Evolutionary conservation across 768 basidiomycete species (phyloP), one percentile per base, ranked within the genome.

Genomic region (Rhodosporidiobolus odoratus): DNA sequence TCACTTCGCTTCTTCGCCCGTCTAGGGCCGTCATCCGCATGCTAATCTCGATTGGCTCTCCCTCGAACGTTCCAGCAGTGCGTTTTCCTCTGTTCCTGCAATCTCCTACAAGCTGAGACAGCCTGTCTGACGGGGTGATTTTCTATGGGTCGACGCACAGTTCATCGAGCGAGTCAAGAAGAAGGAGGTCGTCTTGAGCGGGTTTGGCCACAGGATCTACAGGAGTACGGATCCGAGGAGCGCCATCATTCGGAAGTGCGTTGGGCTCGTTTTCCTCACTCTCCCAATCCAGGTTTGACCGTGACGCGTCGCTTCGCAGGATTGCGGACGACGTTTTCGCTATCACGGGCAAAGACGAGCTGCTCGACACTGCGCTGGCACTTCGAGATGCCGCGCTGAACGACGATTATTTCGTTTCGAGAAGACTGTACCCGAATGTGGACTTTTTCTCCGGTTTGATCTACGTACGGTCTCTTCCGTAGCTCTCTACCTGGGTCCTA

Each of bases 161-260:
- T 95, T 91, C 79, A 81, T 95, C 56, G 90, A 90, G 72, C 87
- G 88, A 17, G 92, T 95, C 64, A 95, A 95, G 80, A 85, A 84
- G 73, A 86, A 91, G 61, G 90, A 94, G 79, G 90, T 89, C 77
- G 90, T 94, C 2, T 83, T 95, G 35, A 91, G 89, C 57, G 92
- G 92, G 37, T 94, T 95, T 74, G 92, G 92, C 1, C 92, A 95
- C 80, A 86, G 90, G 13, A 85, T 91, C 30, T 91, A 91, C 81
- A 88, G 86, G 79, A 91, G 88, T 13, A 87, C 85, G 23, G 92
- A 95, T 79, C 92, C 92, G 32, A 86, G 92, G 30, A 92, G 90
- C 8, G 91, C 89, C 79, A 91, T 95, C 77, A 89, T 95, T 60
- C 87, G 91, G 67, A 89, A 89, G 81, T 91, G 87, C 6, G 92